Base-by-base conservation (phyloP, 1,284 basidiomycete species). In the Fomitopsis betulina region DNA sequence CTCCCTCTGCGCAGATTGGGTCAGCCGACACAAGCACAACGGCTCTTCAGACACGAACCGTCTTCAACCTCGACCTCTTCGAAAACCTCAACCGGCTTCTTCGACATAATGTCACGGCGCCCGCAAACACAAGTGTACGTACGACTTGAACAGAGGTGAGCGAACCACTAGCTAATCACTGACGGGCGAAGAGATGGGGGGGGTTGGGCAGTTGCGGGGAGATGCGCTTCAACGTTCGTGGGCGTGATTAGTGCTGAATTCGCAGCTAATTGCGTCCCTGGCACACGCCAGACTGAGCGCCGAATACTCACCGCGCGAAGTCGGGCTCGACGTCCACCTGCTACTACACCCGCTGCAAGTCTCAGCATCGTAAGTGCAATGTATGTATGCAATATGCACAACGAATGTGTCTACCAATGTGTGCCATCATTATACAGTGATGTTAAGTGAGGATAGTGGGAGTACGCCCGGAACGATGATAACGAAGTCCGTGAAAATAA, bases 51-150 rank as follows among this genome's bases (percentile, higher is more conserved):
- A 37, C 8, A 17, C 49, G 15, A 15, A 47, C 53, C 57, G 13
- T 59, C 60, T 54, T 63, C 60, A 25, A 60, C 25, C 53, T 60
- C 59, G 33, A 62, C 60, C 54, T 67, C 58, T 52, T 62, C 63
- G 3, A 63, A 61, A 25, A 62, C 54, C 13, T 63, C 63, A 43
- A 54, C 55, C 8, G 60, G 45, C 21, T 61, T 58, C 58, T 63
- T 60, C 23, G 64, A 61, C 64, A 67, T 67, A 33, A n/a, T 40
- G 35, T 49, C 38, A 9, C 21, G 49, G 33, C 12, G 19, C n/a
- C n/a, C n/a, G n/a, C 33, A 15, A 51, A 37, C 32, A 35, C 15
- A 33, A 37, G 38, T 51, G 12, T 19, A 50, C 9, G 12, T 19
- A 50, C 9, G 25, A 17, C 15, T 37, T 43, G 6, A 33, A 21